Conservation (phyloP, 495 filamentous ascomycete species). For the Podospora pseudopauciseta region DNA sequence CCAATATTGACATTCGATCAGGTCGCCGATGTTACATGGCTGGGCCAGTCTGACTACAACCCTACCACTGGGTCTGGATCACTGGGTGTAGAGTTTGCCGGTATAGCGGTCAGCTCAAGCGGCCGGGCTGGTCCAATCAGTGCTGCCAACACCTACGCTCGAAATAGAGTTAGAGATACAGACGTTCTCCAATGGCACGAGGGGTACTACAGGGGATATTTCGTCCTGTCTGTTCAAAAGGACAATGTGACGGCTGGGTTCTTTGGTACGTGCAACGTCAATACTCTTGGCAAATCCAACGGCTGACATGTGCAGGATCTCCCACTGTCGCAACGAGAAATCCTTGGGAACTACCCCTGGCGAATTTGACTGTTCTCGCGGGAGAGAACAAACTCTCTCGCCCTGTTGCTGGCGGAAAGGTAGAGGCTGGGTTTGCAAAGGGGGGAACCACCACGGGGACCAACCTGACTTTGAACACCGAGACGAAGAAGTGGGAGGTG, state of each 20-base stretch:
- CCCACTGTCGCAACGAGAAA: conserved; percentile 42
- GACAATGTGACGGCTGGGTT: conserved; percentile 50
- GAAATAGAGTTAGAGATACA: conserved; percentile 47
- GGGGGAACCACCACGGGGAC: conserved; percentile 42
- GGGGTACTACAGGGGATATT: conserved; percentile 60
- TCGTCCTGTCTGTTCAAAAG: conserved; percentile 49
- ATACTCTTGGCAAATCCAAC: too few relatives aligned
- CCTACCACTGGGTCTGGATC: conserved; percentile 50
- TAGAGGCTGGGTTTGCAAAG: conserved; percentile 45
- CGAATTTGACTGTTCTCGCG: conserved; percentile 57
- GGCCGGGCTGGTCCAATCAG: conserved; percentile 50
- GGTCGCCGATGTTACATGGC: conserved; percentile 55
- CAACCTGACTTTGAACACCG: conserved; percentile 49
- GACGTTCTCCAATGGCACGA: conserved; percentile 61
- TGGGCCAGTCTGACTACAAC: conserved; percentile 53
- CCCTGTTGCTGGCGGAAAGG: conserved; percentile 46
- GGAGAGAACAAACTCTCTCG: conserved; percentile 50
- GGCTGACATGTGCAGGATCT: conserved; percentile 7
- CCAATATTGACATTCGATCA: conserved; percentile 37
- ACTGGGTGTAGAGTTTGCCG: conserved; percentile 61
- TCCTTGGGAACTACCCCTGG: conserved; percentile 52
- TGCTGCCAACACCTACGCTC: conserved; percentile 38
- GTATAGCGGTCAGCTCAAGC: conserved; percentile 52
- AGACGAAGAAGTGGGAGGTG: conserved; percentile 30
- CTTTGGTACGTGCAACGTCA: conserved; percentile 40